Evolutionary conservation across 1,284 basidiomycete species (phyloP).

Genomic region (Malassezia sp.): DNA sequence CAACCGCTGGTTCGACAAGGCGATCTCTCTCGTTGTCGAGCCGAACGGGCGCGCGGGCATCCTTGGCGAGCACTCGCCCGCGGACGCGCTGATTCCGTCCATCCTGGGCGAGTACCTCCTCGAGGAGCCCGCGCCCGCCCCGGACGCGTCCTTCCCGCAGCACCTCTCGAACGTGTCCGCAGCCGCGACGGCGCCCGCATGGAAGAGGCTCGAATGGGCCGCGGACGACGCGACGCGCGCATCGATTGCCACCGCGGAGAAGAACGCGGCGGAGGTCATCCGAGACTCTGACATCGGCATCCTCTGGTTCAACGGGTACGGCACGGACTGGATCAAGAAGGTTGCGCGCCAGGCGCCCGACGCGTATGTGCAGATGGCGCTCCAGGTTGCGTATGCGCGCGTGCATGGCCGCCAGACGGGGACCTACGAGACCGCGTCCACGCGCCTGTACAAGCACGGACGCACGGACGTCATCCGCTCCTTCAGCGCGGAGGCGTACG

Average conservation of each 20-base stretch:
- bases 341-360: constrained; percentile 73
- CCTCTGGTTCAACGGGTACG: constrained; percentile 75
- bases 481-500: constrained; percentile 63
- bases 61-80: constrained; percentile 82
- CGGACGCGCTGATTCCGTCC: constrained; percentile 81
- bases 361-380: constrained; percentile 80
- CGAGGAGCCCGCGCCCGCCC: constrained; percentile 49
- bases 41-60: constrained; percentile 73
- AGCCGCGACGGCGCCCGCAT: constrained; percentile 47
- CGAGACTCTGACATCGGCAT: constrained; percentile 72
- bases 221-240: constrained; percentile 56
- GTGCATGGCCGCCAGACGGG: constrained; percentile 68
- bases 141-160: constrained; percentile 21
- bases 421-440: constrained; percentile 89
- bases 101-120: constrained; percentile 77
- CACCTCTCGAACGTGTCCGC: constrained; percentile 20
- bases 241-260: constrained; percentile 57
- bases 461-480: constrained; percentile 85
- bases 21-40: constrained; percentile 70
- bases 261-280: constrained; percentile 57
- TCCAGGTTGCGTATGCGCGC: constrained; percentile 83
- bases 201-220: constrained; percentile 66
- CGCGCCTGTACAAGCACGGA: constrained; percentile 77
- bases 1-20: constrained; percentile 91
- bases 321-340: constrained; percentile 78